Conservation (phyloP, 2,329 filamentous ascomycete genomes). For the Trichophyton mentagrophytes region DNA sequence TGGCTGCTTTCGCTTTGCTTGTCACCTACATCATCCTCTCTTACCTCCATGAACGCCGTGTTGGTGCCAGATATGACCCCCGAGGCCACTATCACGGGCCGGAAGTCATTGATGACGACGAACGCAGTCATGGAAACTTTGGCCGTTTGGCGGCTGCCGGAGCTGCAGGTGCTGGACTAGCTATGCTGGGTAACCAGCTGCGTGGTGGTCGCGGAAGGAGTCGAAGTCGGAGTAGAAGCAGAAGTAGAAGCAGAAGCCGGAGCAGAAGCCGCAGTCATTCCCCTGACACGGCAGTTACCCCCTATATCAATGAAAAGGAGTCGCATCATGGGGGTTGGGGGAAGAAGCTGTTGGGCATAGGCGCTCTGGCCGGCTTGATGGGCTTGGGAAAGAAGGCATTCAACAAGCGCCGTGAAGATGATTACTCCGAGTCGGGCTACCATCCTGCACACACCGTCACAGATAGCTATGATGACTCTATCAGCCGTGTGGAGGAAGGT, state of each 20-base stretch:
- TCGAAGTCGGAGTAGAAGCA: slow-evolving; percentile 21
- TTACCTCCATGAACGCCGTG: slow-evolving; percentile 50
- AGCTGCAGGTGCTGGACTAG: slow-evolving; percentile 45
- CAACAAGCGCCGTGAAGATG: slow-evolving; percentile 42
- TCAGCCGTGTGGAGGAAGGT: slow-evolving; percentile 40
- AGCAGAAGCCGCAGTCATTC: background rate
- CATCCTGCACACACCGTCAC: slow-evolving; percentile 38
- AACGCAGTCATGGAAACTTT: slow-evolving; percentile 19
- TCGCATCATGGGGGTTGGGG: slow-evolving; percentile 48
- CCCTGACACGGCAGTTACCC: slow-evolving; percentile 25
- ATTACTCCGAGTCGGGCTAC: slow-evolving; percentile 43
- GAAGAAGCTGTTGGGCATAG: slow-evolving; percentile 47
- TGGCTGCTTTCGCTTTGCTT: slow-evolving; percentile 63
- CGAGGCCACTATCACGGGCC: slow-evolving; percentile 44
- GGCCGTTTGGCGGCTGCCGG: slow-evolving; percentile 43
- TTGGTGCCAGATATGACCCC: slow-evolving; percentile 41
- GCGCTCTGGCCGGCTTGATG: slow-evolving; percentile 50
- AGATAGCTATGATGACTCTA: slow-evolving; percentile 30
- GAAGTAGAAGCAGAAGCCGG: background rate
- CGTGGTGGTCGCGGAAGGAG: slow-evolving; percentile 29
- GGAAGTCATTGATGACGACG: slow-evolving; percentile 23
- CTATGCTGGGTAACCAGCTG: slow-evolving; percentile 33
- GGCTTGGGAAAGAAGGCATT: slow-evolving; percentile 49
- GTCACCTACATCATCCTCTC: slow-evolving; percentile 67
- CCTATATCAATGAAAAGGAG: slow-evolving; percentile 54